Conservation (phyloP, 495 filamentous ascomycete species). For the Articulospora tetracladia region DNA sequence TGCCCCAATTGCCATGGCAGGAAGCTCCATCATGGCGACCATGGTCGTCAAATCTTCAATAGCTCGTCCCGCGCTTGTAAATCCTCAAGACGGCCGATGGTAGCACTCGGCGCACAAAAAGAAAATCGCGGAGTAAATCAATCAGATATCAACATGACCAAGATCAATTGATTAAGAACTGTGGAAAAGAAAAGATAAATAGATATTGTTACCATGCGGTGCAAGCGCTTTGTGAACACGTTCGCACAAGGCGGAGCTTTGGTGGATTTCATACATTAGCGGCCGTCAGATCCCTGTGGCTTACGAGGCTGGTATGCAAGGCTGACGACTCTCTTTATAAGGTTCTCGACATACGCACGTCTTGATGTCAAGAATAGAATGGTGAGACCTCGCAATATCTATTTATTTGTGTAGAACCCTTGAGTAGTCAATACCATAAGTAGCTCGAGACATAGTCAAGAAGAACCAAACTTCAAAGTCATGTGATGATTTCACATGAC, state of each 20-base stretch:
- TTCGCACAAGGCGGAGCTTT: conserved; percentile 20
- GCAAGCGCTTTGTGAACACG: conserved; percentile 22
- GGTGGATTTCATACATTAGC: neutral
- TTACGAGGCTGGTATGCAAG: conserved; percentile 12
- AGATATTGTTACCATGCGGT: conserved; percentile 7
- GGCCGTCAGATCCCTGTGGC: conserved; percentile 6
- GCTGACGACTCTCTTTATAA: conserved; percentile 9
- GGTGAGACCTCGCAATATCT: too few relatives aligned
- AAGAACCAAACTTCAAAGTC: too few relatives aligned
- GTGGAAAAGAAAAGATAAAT: conserved; percentile 3
- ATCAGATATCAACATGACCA: neutral
- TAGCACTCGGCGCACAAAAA: conserved; percentile 5
- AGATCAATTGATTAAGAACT: conserved; percentile 11
- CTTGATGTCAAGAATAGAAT: too few relatives aligned
- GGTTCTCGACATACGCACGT: too few relatives aligned
- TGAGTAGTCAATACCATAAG: too few relatives aligned
- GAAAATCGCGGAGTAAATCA: conserved; percentile 2
- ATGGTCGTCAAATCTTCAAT: conserved; percentile 5
- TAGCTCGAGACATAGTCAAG: too few relatives aligned
- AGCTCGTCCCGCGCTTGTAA: neutral
- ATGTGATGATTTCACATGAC: too few relatives aligned
- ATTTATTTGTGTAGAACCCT: too few relatives aligned
- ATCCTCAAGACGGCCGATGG: conserved; percentile 4
- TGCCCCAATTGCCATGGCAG: neutral
- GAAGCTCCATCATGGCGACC: conserved; percentile 14